phyloP scores from a whole-genome alignment of 768 basidiomycete species.

The Austroboletus festivus region DNA sequence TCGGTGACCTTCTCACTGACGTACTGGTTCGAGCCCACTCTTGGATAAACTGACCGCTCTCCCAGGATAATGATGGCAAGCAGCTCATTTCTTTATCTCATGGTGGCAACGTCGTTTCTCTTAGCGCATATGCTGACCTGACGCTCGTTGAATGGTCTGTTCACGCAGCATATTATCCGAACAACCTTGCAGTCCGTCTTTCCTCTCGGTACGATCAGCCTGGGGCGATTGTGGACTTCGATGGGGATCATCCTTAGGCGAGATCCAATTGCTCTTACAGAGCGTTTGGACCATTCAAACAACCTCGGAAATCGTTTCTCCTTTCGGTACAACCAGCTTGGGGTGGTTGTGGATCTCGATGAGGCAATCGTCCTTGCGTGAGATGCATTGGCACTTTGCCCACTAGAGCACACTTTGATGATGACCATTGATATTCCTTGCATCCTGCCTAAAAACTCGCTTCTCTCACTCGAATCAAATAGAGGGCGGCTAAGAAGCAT shows the following conservation, averaged over 20 bases:
- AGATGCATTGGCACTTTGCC: too few species aligned
- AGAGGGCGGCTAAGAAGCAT: neutral
- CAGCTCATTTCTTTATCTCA: neutral
- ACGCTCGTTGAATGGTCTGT: neutral
- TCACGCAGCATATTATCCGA: too few species aligned
- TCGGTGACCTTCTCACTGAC: neutral
- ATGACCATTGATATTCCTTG: neutral
- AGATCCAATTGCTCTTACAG: neutral
- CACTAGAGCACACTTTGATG: too few species aligned
- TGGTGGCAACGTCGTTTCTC: neutral
- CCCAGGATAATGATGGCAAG: neutral
- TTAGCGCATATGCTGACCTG: neutral
- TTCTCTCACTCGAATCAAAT: too few species aligned
- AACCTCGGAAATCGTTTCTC: neutral
- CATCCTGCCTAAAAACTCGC: neutral
- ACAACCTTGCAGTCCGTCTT: neutral
- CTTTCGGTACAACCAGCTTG: too few species aligned
- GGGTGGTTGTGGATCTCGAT: too few species aligned
- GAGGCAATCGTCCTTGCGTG: too few species aligned
- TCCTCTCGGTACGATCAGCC: neutral
- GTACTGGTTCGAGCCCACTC: neutral
- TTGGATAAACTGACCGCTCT: neutral
- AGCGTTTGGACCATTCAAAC: neutral
- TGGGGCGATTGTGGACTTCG: neutral
- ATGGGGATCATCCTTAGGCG: neutral